A percentile compares a stretch with the other conserved stretches of the same genome.
phyloP scores from a whole-genome alignment of 2,329 filamentous ascomycete species.

The Rhynchosporium agropyri region DNA sequence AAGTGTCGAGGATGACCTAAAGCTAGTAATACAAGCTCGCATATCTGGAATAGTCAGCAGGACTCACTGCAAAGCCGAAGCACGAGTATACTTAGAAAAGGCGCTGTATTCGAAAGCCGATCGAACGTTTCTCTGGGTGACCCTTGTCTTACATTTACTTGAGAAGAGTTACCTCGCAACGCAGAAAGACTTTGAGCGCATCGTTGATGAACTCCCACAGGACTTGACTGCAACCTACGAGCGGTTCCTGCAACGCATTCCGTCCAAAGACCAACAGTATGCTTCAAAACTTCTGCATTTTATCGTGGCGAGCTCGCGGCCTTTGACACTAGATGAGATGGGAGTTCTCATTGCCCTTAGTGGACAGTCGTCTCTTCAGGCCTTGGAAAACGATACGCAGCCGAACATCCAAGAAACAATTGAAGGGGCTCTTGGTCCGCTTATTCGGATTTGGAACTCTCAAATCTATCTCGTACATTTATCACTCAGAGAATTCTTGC shows the following conservation, averaged over 20 bases:
- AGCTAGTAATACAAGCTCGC: conserved; percentile 41
- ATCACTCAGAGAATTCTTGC: conserved; percentile 31
- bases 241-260: conserved; percentile 40
- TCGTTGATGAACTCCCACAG: conserved; percentile 42
- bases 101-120: conserved; percentile 42
- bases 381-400: conserved; percentile 38
- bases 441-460: conserved; percentile 42
- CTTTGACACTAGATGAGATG: conserved; percentile 43
- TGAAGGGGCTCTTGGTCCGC: conserved; percentile 42
- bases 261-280: conserved; percentile 32
- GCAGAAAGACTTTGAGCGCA: conserved; percentile 37
- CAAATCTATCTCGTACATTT: conserved; percentile 42
- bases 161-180: conserved; percentile 39
- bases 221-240: conserved; percentile 41
- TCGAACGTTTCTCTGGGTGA: conserved; percentile 46
- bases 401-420: conserved; percentile 40
- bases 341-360: conserved; percentile 42
- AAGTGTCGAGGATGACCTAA: conserved; percentile 40
- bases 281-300: conserved; percentile 42
- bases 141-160: conserved; percentile 43
- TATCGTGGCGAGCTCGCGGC: conserved; percentile 43
- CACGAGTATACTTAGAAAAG: conserved; percentile 39
- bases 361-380: conserved; percentile 35
- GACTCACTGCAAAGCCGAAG: conserved; percentile 35
- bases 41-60: conserved; percentile 41